Conservation (phyloP, 768 basidiomycete genomes). For the Infundibulicybe gibba region DNA sequence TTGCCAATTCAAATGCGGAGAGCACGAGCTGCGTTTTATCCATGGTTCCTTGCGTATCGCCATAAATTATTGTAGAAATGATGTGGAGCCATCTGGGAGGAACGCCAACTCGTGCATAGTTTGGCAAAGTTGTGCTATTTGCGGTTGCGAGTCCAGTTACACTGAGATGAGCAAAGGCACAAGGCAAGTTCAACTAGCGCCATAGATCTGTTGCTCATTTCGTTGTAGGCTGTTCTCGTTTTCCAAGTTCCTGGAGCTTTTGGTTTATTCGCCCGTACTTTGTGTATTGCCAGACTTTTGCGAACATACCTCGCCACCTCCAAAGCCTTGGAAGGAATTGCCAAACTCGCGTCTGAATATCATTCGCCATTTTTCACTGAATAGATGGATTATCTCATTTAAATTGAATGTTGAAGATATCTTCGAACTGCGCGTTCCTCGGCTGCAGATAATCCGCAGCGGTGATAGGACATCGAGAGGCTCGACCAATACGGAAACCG, state of each 20-base stretch:
- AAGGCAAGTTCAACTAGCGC: constrained; percentile 34
- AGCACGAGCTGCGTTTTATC: constrained; percentile 44
- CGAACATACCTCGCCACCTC: constrained; percentile 37
- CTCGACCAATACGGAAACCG: not conserved
- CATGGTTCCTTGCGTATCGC: constrained; percentile 31
- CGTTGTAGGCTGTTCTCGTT: constrained; percentile 45
- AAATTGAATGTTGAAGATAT: constrained; percentile 48
- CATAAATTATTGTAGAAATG: constrained; percentile 13
- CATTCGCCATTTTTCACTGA: constrained; percentile 32
- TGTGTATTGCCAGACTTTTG: constrained; percentile 37
- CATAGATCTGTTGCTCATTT: constrained; percentile 1
- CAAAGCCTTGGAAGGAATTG: constrained; percentile 14
- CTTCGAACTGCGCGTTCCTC: constrained; percentile 58
- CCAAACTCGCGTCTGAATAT: constrained; percentile 36
- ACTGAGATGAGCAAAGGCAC: constrained; percentile 43
- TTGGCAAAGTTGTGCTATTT: constrained; percentile 50
- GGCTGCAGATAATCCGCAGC: constrained; percentile 47
- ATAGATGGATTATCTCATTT: constrained; percentile 35
- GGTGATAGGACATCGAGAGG: constrained; percentile 7
- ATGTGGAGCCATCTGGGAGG: constrained; percentile 4
- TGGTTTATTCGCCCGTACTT: constrained; percentile 41
- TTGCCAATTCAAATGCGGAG: constrained; percentile 27
- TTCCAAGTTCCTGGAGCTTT: constrained; percentile 54
- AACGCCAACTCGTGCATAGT: constrained; percentile 27
- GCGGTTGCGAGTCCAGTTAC: constrained; percentile 29